Percentiles rank a stretch among this genome's conserved stretches.
phyloP scores from a whole-genome alignment of 2,329 filamentous ascomycete species.

The Camillea tinctor region DNA sequence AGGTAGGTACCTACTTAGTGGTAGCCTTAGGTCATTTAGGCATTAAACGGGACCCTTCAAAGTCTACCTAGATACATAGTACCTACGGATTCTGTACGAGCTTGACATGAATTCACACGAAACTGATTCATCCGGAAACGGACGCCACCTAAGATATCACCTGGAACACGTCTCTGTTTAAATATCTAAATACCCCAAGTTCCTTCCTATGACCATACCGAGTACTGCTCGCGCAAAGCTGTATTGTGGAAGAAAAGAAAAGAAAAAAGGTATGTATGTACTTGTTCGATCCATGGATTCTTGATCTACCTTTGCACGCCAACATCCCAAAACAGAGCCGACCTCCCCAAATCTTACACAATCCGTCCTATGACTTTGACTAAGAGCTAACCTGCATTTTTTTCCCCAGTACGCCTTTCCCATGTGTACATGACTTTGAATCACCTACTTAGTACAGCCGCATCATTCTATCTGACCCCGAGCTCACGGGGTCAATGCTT shows the following conservation, averaged over 20 bases:
- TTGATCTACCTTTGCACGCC: background rate
- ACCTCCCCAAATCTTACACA: background rate
- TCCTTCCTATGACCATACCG: background rate
- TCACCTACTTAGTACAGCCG: background rate
- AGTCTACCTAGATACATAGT: no score
- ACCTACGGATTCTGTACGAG: no score
- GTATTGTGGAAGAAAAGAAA: no score
- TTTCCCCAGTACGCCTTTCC: background rate
- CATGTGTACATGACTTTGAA: background rate
- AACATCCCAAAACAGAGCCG: background rate
- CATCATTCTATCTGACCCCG: background rate
- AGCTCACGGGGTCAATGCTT: constrained; percentile 31
- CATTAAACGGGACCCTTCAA: no score
- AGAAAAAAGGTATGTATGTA: background rate
- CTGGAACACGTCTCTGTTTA: background rate
- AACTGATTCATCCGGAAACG: background rate
- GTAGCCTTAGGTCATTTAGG: no score
- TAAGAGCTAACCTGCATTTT: background rate
- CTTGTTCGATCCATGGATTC: background rate
- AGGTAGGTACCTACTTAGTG: background rate
- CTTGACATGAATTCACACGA: background rate
- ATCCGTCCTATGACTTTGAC: background rate
- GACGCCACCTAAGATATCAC: no score
- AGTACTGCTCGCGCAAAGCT: background rate
- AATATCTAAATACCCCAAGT: background rate